Percentiles rank a stretch among this genome's conserved stretches.
Evolutionary conservation across 2,329 filamentous ascomycete genomes (phyloP).

Genomic region (Orbilia quercus): DNA sequence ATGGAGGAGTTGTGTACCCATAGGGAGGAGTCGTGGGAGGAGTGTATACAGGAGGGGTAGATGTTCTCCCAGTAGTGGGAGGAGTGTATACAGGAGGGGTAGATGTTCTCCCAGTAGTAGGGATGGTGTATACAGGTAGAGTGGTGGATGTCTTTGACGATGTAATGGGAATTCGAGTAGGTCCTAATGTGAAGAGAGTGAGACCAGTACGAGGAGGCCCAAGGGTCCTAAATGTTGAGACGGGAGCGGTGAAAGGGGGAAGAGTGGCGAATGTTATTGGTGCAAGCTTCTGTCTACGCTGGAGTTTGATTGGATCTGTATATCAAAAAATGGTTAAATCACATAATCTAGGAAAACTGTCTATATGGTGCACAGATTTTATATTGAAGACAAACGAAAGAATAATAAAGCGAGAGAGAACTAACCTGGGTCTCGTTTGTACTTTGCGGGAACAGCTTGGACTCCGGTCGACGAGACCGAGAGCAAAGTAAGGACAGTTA

Average conservation of each 20-base stretch:
- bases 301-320: constrained; percentile 13
- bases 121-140: constrained; percentile 3
- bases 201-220: not conserved
- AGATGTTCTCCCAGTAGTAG: constrained; percentile 14
- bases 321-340: no score
- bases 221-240: constrained; percentile 20
- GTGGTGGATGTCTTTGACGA: not conserved
- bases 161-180: not conserved
- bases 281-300: not conserved
- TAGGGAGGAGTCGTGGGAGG: constrained; percentile 1
- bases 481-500: constrained; percentile 32
- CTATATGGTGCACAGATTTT: no score
- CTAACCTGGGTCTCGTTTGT: constrained; percentile 38
- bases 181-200: not conserved
- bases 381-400: no score
- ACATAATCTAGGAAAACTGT: no score
- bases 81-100: constrained; percentile 31
- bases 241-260: constrained; percentile 2
- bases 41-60: constrained; percentile 9
- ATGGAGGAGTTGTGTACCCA: constrained; percentile 12
- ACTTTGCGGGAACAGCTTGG: constrained; percentile 30
- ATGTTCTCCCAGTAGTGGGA: constrained; percentile 2
- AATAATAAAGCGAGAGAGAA: not conserved
- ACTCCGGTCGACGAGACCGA: constrained; percentile 29
- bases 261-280: constrained; percentile 11